These are phyloP conservation scores for Chrysoporthe cubensis DNA, from an alignment of 2,329 filamentous ascomycete genomes.

Conservation along the genomic window DNA sequence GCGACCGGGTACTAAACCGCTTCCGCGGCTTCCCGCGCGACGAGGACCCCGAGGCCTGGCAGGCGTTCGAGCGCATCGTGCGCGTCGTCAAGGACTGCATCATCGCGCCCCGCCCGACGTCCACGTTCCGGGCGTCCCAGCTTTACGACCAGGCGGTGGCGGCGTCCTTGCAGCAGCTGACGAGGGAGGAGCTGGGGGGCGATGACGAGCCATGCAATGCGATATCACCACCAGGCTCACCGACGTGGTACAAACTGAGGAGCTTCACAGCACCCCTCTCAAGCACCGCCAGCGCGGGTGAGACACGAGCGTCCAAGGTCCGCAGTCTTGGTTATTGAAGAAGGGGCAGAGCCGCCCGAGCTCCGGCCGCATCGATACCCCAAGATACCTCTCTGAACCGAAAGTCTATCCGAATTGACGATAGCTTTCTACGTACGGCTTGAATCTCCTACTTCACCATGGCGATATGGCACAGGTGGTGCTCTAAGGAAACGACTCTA, in stretches of 20 bases:
- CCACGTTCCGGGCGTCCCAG: background rate
- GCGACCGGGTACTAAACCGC: background rate
- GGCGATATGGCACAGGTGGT: too few species aligned
- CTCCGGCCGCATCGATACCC: too few species aligned
- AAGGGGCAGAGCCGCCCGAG: too few species aligned
- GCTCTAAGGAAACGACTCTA: too few species aligned
- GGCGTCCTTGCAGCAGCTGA: background rate
- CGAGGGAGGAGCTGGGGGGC: background rate
- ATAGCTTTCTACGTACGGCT: too few species aligned
- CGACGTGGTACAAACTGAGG: background rate
- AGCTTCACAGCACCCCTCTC: background rate
- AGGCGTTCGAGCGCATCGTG: conserved; percentile 1
- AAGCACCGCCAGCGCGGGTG: background rate
- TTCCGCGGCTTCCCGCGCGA: conserved; percentile 5
- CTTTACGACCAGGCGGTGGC: conserved; percentile 5
- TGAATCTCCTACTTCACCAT: too few species aligned
- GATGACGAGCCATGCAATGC: background rate
- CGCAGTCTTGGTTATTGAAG: background rate
- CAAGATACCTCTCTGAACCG: too few species aligned
- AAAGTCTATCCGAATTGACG: too few species aligned
- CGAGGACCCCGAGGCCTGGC: conserved; percentile 10
- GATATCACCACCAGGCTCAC: background rate
- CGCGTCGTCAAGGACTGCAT: background rate
- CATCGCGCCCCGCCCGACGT: background rate
- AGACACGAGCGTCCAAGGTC: background rate